Evolutionary conservation across 2,329 filamentous ascomycete species (phyloP).

Genomic region (Geosmithia putterillii): DNA sequence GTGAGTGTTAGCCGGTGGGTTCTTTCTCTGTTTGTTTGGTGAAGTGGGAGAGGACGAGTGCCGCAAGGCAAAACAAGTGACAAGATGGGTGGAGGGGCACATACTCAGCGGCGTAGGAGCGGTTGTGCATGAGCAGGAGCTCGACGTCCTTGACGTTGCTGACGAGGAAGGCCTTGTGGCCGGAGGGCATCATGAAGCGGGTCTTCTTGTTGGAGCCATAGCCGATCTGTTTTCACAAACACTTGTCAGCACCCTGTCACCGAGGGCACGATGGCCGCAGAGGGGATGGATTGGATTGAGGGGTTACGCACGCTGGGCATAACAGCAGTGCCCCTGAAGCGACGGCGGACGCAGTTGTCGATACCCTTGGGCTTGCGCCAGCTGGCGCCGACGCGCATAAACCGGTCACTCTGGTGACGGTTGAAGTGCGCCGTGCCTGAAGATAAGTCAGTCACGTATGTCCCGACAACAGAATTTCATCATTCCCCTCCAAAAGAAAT

Average conservation of each 20-base stretch:
- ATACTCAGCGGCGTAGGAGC: conserved; percentile 96
- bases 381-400: conserved; percentile 78
- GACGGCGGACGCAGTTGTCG: conserved; percentile 93
- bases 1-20: conserved; percentile 21
- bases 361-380: conserved; percentile 99
- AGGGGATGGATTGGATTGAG: not conserved
- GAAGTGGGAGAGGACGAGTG: too few species aligned
- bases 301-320: conserved; percentile 86
- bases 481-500: too few species aligned
- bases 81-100: conserved; percentile 21
- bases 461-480: not conserved
- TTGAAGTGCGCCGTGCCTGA: conserved; percentile 86
- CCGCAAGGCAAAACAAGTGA: not conserved
- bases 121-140: conserved; percentile 99
- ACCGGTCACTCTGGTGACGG: conserved; percentile 95
- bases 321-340: conserved; percentile 88
- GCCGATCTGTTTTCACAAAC: conserved; percentile 73
- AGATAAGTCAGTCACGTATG: conserved; percentile 22
- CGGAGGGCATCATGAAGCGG: conserved; percentile 94
- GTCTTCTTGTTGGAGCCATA: conserved; percentile 99
- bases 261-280: too few species aligned
- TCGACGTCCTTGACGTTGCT: conserved; percentile 94
- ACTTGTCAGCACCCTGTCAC: too few species aligned
- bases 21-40: too few species aligned
- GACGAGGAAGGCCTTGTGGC: conserved; percentile 99